Evolutionary conservation across 805 yeast genomes (phyloP).

Genomic region (Metschnikowia lochheadii): DNA sequence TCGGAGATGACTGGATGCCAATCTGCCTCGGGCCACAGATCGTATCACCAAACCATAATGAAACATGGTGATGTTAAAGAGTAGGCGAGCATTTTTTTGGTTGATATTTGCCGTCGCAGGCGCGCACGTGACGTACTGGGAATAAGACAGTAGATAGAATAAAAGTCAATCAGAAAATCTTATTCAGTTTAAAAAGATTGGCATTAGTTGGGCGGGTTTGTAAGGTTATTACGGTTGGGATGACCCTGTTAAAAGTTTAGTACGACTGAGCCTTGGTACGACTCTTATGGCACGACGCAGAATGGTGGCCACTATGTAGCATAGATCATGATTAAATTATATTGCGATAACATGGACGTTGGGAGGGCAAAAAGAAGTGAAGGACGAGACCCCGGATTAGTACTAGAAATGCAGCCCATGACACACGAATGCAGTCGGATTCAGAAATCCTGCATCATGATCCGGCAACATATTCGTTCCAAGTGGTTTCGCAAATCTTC

Average conservation of each 20-base stretch:
- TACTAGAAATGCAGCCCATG: background rate
- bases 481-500: constrained; percentile 41
- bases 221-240: no score
- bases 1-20: background rate
- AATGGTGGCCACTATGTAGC: background rate
- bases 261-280: no score
- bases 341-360: background rate
- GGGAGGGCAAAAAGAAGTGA: background rate
- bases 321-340: background rate
- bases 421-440: background rate
- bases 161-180: background rate
- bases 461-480: constrained; percentile 32
- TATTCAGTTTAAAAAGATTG: no score
- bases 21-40: constrained; percentile 5
- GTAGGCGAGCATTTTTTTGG: constrained; percentile 1
- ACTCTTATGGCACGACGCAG: no score
- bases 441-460: background rate
- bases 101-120: constrained; percentile 3
- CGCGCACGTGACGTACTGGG: constrained; percentile 1
- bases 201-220: no score
- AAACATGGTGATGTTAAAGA: background rate
- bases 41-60: constrained; percentile 7
- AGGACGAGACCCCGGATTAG: background rate
- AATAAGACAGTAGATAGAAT: background rate
- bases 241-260: no score